phyloP scores from a whole-genome alignment of 2,329 filamentous ascomycete genomes.

The Aspergillus sp. region DNA sequence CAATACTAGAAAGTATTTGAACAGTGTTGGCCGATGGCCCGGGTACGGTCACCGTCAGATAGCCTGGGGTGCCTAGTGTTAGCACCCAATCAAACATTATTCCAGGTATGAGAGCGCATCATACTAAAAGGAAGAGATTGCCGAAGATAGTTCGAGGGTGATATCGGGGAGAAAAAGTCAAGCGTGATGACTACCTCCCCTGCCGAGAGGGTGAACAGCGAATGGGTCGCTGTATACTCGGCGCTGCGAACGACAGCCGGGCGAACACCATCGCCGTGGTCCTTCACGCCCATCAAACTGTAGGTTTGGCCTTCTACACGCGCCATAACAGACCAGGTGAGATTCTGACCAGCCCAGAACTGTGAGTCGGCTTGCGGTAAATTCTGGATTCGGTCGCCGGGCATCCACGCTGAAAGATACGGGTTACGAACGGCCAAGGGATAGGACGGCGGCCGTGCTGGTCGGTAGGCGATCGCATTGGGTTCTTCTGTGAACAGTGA shows the following conservation, averaged over 20 bases:
- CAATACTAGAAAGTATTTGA: slow-evolving; percentile 46
- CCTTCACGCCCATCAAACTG: slow-evolving; percentile 42
- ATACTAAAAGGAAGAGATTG: slow-evolving; percentile 46
- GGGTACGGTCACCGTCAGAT: slow-evolving; percentile 40
- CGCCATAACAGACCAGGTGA: slow-evolving; percentile 45
- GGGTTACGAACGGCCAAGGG: slow-evolving; percentile 46
- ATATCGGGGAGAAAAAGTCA: slow-evolving; percentile 48
- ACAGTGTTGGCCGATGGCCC: slow-evolving; percentile 27
- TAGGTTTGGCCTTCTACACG: slow-evolving; percentile 42
- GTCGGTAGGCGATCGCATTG: slow-evolving; percentile 19
- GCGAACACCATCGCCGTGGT: slow-evolving; percentile 23
- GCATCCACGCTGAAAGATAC: slow-evolving; percentile 47
- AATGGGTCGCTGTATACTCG: slow-evolving; percentile 45
- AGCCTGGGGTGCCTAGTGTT: slow-evolving; percentile 25
- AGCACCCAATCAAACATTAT: not conserved
- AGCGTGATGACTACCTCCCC: slow-evolving; percentile 36
- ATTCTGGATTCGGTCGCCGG: slow-evolving; percentile 36
- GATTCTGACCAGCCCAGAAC: slow-evolving; percentile 45
- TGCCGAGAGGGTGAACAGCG: slow-evolving; percentile 40
- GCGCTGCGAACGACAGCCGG: slow-evolving; percentile 36
- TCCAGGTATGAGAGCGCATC: not conserved
- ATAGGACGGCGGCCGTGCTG: slow-evolving; percentile 42
- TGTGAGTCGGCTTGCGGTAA: slow-evolving; percentile 41
- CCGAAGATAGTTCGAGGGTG: slow-evolving; percentile 41
- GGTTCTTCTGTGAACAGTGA: slow-evolving; percentile 13